These are phyloP conservation scores for Polysphondylium violaceum DNA, from an alignment of 78 protist species.

Conservation along the genomic window DNA sequence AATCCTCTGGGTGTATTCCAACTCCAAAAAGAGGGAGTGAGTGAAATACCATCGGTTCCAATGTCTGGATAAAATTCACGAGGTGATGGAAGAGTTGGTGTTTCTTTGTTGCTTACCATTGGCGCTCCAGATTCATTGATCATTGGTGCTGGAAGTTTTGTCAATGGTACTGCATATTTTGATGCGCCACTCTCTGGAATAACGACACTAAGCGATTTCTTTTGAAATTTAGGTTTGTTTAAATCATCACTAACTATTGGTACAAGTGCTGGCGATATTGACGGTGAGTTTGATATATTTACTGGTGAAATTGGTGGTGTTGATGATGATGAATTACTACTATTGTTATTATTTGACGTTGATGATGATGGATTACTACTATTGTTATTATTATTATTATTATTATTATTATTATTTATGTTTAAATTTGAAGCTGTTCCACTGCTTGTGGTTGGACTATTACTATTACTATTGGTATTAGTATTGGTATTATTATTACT, in stretches of 20 bases:
- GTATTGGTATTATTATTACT: conserved; percentile 3
- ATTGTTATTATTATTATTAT: background rate
- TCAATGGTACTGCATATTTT: conserved; percentile 16
- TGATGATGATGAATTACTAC: conserved; percentile 37
- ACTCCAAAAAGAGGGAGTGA: conserved; percentile 7
- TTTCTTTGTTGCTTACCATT: background rate
- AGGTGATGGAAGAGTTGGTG: conserved; percentile 69
- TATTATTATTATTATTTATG: background rate
- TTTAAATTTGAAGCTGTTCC: background rate
- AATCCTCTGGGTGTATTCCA: too few relatives aligned
- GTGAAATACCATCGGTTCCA: background rate
- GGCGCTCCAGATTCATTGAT: background rate
- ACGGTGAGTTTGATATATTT: conserved; percentile 1
- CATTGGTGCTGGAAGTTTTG: conserved; percentile 20
- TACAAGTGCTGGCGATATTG: conserved; percentile 22
- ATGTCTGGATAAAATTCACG: conserved; percentile 58
- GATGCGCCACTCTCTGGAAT: conserved; percentile 26
- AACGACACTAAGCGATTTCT: conserved; percentile 40
- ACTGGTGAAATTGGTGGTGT: conserved; percentile 75
- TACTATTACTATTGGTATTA: background rate
- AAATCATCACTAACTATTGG: conserved; percentile 43
- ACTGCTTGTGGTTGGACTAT: background rate
- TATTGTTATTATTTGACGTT: background rate
- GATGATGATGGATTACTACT: background rate
- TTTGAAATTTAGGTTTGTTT: conserved; percentile 36